Evolutionary conservation across 345 rosid species (phyloP), one percentile per base, ranked within the genome.

Genomic region (Theobroma cacao): DNA sequence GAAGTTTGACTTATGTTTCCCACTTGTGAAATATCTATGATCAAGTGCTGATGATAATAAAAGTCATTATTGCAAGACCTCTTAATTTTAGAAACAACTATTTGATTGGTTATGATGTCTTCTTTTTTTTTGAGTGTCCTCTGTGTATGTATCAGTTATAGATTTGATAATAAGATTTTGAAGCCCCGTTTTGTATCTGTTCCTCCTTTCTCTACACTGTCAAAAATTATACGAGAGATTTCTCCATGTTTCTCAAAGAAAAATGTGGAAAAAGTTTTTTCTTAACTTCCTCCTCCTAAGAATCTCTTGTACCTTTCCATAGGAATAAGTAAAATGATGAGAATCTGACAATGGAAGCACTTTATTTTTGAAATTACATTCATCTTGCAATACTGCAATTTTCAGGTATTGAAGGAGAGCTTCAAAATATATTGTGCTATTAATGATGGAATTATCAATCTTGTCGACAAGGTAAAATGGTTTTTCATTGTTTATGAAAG

Each of bases 391-490:
- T 53, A 33, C 26, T 84, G 67, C 65, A 50, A 71, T 82, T 80
- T 88, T 56, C 89, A 97, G 99, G 99, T 94, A 58, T 80, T 97
- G 86, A 97, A 93, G 80, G 99, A 97, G 95, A 97, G 98, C 81
- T 97, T 97, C 80, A 97, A 97, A 90, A 86, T 97, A 67, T 97
- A 94, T 73, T 97, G 98, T 81, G 90, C 98, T 82, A 84, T 97
- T 73, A 97, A 91, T 86, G 99, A 94, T 77, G 99, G 99, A 84
- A 97, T 96, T 75, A 96, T 97, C 89, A 97, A 97, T 84, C 98
- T 97, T 83, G 92, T 97, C 48, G 99, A 97, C 80, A 97, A 97
- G 99, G 98, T 93, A 78, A 74, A 28, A 11, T 10, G 9, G 41
- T 75, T 72, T 80, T 69, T 64, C 55, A 66, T 75, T 80, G 18